Base-by-base conservation (phyloP, 2,329 filamentous ascomycete species). In the Coniella lustricola region DNA sequence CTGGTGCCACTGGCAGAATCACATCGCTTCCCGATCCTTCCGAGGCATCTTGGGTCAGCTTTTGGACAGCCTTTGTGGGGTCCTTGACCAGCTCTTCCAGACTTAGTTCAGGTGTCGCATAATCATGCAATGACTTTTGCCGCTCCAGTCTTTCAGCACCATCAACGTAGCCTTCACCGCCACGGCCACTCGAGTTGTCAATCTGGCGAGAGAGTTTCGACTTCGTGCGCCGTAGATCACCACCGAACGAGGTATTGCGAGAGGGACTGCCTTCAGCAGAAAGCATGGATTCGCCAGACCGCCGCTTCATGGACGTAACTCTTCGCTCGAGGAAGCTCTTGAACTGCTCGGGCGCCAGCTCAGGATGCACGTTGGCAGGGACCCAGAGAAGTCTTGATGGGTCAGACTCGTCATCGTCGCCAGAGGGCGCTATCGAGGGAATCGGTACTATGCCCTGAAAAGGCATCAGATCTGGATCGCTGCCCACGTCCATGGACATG, bases 121-220 rank as follows among this genome's bases (percentile, higher is more conserved):
- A 74, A 16, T 67, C 71, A 45, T 73, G 71, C 58, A 76, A 63
- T 22, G 87, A 93, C 52, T 79, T 77, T 62, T 89, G 84, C 56
- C 85, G 76, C 59, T 87, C 85, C 50, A 95, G 68, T 53, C 82
- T 76, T 51, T 95, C 90, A 14, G 89, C 86, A 17, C 89, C 90
- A 68, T 96, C 90, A 53, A 85, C 75, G 62, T 93, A 94, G 34
- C 81, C 82, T 33, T 80, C 75, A 16, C 68, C 73, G 20, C 70
- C 74, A 51, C 69, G 69, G 0, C 76, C 76, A 8, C 76, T 75
- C 4, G 82, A 80, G 55, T 80, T 86, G 57, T 95, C 87, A 51
- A 98, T 87, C 64, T 97, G 90, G 50, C 85, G 80, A 5, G 91
- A 97, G 4, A 98, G 74, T 87, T 95, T 96, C 0, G 91, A 97